A percentile compares a stretch with the other conserved stretches of the same genome.
Evolutionary conservation across 441 rosid species (phyloP).

Genomic region (Corymbia calophylla): DNA sequence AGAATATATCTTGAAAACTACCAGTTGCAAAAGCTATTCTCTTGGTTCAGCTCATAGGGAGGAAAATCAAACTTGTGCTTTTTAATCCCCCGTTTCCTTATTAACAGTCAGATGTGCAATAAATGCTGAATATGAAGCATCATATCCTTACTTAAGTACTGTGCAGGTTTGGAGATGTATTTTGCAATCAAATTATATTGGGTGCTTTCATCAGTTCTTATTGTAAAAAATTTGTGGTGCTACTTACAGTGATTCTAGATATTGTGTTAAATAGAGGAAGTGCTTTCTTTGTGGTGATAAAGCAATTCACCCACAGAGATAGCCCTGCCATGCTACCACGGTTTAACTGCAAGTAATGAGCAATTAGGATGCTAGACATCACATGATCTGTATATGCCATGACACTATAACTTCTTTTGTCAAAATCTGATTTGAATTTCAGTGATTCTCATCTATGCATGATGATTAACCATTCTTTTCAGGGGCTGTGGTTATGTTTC

Average conservation of each 20-base stretch:
- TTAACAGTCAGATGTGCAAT: background rate
- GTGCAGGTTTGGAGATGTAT: background rate
- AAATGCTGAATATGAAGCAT: background rate
- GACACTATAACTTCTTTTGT: background rate
- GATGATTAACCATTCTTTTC: background rate
- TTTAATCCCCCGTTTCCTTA: background rate
- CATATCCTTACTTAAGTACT: background rate
- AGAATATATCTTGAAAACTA: background rate
- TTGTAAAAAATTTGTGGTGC: background rate
- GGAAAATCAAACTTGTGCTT: background rate
- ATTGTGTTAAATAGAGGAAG: background rate
- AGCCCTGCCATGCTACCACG: background rate
- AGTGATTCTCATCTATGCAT: background rate
- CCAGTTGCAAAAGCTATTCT: background rate
- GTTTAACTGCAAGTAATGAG: background rate
- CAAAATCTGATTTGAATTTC: background rate
- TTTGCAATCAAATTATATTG: background rate
- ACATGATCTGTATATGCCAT: background rate
- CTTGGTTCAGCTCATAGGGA: background rate
- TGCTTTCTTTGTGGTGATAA: background rate
- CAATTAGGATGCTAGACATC: background rate
- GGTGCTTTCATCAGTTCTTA: background rate
- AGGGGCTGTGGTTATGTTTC: slow-evolving; percentile 95
- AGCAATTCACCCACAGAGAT: background rate
- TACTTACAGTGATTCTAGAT: background rate